Conservation (phyloP, 768 basidiomycete species). For the Suillus alpinus region DNA sequence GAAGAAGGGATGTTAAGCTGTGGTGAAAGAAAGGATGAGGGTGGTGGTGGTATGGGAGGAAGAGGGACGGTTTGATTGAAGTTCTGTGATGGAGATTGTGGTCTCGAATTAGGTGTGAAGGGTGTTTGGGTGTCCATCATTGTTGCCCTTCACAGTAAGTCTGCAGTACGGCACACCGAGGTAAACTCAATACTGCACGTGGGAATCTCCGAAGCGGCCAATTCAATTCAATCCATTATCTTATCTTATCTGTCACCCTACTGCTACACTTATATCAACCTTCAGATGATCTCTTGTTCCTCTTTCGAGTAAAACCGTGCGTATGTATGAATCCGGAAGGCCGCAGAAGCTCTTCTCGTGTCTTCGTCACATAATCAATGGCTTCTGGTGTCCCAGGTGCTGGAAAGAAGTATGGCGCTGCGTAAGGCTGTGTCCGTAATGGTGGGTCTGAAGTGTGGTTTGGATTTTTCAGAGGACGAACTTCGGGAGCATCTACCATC, state of each 20-base stretch:
- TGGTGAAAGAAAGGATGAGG: neutral
- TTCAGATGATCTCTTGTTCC: neutral
- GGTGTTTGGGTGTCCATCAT: conserved; percentile 15
- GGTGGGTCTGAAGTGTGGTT: conserved; percentile 15
- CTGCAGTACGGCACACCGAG: conserved; percentile 12
- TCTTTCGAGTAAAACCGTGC: neutral
- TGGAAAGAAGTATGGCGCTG: conserved; percentile 61
- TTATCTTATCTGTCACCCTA: conserved; percentile 3
- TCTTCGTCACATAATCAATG: conserved; percentile 26
- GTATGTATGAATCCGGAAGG: neutral
- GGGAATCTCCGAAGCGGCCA: conserved; percentile 2
- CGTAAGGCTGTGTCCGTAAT: conserved; percentile 55
- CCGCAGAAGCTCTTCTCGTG: conserved; percentile 17
- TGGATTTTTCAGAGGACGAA: neutral
- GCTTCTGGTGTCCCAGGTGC: conserved; percentile 42
- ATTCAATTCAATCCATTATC: neutral
- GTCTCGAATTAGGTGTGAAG: conserved; percentile 11
- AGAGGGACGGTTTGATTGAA: conserved; percentile 2
- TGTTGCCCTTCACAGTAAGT: conserved; percentile 11
- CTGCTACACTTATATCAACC: neutral
- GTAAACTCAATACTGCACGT: conserved; percentile 6
- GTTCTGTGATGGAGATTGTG: conserved; percentile 11
- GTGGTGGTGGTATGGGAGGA: conserved; percentile 6
- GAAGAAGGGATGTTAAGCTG: conserved; percentile 4
- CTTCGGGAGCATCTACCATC: neutral